Base-by-base conservation (phyloP, 345 rosid species). In the Aurinia saxatilis region DNA sequence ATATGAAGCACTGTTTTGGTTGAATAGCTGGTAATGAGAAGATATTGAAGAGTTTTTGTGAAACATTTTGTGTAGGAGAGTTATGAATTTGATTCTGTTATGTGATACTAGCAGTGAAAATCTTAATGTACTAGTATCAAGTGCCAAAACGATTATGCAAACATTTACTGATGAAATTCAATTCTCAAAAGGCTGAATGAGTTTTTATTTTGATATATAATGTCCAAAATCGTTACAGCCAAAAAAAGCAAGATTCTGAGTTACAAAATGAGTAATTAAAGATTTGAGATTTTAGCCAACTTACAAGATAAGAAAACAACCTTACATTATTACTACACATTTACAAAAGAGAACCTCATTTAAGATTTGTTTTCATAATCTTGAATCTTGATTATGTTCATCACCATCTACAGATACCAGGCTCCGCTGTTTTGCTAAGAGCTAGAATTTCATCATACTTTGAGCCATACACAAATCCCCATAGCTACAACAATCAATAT, bases 381-480 rank as follows among this genome's bases (percentile, higher is more conserved):
- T 58, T 60, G 39, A 52, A 1, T 21, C 25, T n/a, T n/a, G n/a
- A n/a, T 60, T n/a, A 21, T 16, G 48, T 21, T 54, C 56, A 23
- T 79, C 46, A 84, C 91, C 93, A 93, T 34, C 95, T 82, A 83
- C 84, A 82, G 34, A 90, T 84, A 42, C 99, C 95, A 8, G 91
- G 84, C 57, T 77, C 81, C 60, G 65, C 84, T 8, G 61, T 81
- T 79, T 75, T 77, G 80, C 90, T 84, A 45, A 68, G 68, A 61
- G 96, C 78, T 44, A 87, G 86, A 19, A 87, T 65, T 73, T 93
- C 99, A 48, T 93, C 99, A 1, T 85, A 93, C 72, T 80, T 85
- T 23, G 99, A 80, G 50, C 82, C 85, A 66, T 87, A 74, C 2
- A 90, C 91, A 68, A 93, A 93, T 15, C 97, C 95, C 99, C 97